Conservation (phyloP, 768 basidiomycete species). For the Psilocybe sp. region DNA sequence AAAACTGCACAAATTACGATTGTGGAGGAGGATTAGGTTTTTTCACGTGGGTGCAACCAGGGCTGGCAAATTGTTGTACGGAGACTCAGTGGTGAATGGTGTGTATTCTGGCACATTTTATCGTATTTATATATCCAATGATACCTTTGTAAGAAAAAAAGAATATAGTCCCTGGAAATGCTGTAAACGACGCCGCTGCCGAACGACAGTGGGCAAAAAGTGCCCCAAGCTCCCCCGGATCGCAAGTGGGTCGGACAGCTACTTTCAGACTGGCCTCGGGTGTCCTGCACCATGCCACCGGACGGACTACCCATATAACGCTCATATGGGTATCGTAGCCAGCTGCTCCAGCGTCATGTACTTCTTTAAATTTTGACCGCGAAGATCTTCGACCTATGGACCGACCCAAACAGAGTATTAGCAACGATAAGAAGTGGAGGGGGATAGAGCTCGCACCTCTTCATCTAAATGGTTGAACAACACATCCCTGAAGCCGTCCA, state of each 20-base stretch:
- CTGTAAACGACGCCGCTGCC: not conserved
- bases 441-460: slow-evolving; percentile 33
- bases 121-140: too few relatives aligned
- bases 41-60: not conserved
- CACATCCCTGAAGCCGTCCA: slow-evolving; percentile 47
- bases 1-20: slow-evolving; percentile 26
- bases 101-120: not conserved
- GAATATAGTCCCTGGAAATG: not conserved
- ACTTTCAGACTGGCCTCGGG: too few relatives aligned
- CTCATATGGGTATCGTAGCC: slow-evolving; percentile 12
- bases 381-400: slow-evolving; percentile 44
- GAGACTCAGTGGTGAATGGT: not conserved
- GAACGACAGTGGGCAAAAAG: too few relatives aligned
- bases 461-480: slow-evolving; percentile 53
- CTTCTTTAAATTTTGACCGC: slow-evolving; percentile 49
- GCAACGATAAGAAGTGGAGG: not conserved
- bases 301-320: not conserved
- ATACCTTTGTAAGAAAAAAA: not conserved
- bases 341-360: slow-evolving; percentile 48
- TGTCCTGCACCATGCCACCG: not conserved
- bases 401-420: not conserved
- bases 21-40: slow-evolving; percentile 26
- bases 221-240: too few relatives aligned
- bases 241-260: too few relatives aligned
- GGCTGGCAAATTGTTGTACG: too few relatives aligned